Percentiles rank a stretch among this genome's conserved stretches.
Conservation (phyloP, 331 rosid genomes). For the Prunus yedoensis region DNA sequence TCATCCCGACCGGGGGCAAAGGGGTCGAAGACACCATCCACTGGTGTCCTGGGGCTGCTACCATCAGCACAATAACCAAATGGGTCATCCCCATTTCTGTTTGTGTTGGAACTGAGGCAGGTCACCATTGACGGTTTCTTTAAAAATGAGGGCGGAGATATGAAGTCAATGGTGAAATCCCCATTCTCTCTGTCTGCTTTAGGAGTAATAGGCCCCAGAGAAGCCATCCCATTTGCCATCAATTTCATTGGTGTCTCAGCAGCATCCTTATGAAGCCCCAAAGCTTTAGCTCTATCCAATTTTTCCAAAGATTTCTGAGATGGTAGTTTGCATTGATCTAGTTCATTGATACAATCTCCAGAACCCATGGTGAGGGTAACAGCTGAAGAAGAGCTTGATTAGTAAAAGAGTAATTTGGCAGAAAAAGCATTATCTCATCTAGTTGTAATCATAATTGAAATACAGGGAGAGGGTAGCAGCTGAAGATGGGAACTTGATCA, state of each 20-base stretch:
- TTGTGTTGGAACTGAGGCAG: constrained; percentile 17
- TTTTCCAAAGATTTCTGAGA: constrained; percentile 7
- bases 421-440: not conserved
- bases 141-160: constrained; percentile 45
- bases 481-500: constrained; percentile 1
- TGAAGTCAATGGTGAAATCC: constrained; percentile 38
- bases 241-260: not conserved
- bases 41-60: constrained; percentile 62
- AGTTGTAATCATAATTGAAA: too few species aligned
- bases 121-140: constrained; percentile 32
- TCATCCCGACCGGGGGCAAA: constrained; percentile 63
- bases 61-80: constrained; percentile 18
- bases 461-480: not conserved
- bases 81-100: constrained; percentile 9
- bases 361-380: constrained; percentile 44
- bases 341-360: constrained; percentile 29
- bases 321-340: constrained; percentile 1
- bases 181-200: constrained; percentile 51
- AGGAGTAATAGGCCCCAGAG: constrained; percentile 65
- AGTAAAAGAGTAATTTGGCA: not conserved
- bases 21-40: constrained; percentile 64
- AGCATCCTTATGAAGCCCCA: constrained; percentile 23
- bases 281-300: constrained; percentile 11
- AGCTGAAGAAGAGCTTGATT: constrained; percentile 14
- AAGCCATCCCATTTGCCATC: constrained; percentile 14